Evolutionary conservation across 2,329 filamentous ascomycete genomes (phyloP).

Genomic region (Stylonectria norvegica): DNA sequence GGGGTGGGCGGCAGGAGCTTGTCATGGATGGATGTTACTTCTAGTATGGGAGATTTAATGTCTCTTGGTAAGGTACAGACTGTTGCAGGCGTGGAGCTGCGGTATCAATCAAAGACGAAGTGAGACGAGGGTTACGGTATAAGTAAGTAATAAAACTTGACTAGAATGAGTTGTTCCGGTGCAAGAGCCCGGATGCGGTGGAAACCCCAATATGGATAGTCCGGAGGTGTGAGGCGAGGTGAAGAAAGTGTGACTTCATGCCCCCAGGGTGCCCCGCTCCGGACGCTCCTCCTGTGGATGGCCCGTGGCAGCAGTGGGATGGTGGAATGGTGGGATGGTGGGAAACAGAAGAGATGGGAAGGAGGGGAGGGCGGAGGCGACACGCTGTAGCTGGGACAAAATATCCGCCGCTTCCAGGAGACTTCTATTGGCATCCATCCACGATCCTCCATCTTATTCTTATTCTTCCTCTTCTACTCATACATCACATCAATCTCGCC

Average conservation of each 20-base stretch:
- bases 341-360: constrained; percentile 9
- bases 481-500: constrained; percentile 6
- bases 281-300: constrained; percentile 10
- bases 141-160: too few relatives aligned
- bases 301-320: neutral
- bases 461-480: constrained; percentile 9
- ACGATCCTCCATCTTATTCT: constrained; percentile 20
- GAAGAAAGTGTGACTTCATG: constrained; percentile 21
- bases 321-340: constrained; percentile 7
- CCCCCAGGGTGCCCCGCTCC: constrained; percentile 17
- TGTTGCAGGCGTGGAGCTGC: too few relatives aligned
- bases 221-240: constrained; percentile 7
- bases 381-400: too few relatives aligned
- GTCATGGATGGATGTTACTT: too few relatives aligned
- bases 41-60: too few relatives aligned
- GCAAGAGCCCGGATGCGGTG: too few relatives aligned
- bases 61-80: too few relatives aligned
- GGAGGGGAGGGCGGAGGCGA: neutral
- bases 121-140: too few relatives aligned
- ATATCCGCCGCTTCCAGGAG: neutral
- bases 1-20: constrained; percentile 10
- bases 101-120: too few relatives aligned
- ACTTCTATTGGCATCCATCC: neutral
- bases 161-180: too few relatives aligned
- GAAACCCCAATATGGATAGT: too few relatives aligned